Base-by-base conservation (phyloP, 768 basidiomycete species). In the Filobasidium floriforme region DNA sequence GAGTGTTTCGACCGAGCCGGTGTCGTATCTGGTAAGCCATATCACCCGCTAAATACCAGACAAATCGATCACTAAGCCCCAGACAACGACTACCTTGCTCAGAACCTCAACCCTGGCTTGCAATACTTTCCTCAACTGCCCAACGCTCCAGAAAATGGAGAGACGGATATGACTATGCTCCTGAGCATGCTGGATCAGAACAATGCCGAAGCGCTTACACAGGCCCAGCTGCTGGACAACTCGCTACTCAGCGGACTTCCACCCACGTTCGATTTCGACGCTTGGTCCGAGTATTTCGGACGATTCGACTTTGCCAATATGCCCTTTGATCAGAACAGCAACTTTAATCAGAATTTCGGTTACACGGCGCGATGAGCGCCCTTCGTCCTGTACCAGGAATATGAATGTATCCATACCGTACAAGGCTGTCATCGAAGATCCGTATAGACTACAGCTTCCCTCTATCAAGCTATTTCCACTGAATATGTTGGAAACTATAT, bases 211-310 rank as follows among this genome's bases (percentile, higher is more conserved):
- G 29, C 40, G 28, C 41, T 69, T 18, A 54, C 52, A 49, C 54
- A 60, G 29, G 60, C 60, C 26, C 55, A 66, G 28, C 22, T 62
- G 44, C 32, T 70, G 41, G 69, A 65, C 52, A 66, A 55, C 55
- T 70, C 67, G 26, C 68, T 75, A 51, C 65, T 78, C 18, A 75
- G 75, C 41, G 67, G 68, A 7, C 51, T 76, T 28, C 77, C 77
- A 2, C 69, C 70, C 11, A 69, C 68, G 0, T 74, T 77, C 43
- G 72, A 78, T 62, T 78, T 69, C 60, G 60, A 71, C 49, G 59
- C 68, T 26, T 75, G 73, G 73, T 65, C 65, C 44, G 61, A 66
- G 3, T 73, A 70, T 54, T 73, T 73, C 43, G 59, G 49, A 26
- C 57, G 59, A 22, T 60, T 65, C 28, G 64, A 64, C 26, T 49